A percentile compares a stretch with the other conserved stretches of the same genome.
Conservation (phyloP, 192 early-diverging fungal genomes). For the Kappamyces sp. region DNA sequence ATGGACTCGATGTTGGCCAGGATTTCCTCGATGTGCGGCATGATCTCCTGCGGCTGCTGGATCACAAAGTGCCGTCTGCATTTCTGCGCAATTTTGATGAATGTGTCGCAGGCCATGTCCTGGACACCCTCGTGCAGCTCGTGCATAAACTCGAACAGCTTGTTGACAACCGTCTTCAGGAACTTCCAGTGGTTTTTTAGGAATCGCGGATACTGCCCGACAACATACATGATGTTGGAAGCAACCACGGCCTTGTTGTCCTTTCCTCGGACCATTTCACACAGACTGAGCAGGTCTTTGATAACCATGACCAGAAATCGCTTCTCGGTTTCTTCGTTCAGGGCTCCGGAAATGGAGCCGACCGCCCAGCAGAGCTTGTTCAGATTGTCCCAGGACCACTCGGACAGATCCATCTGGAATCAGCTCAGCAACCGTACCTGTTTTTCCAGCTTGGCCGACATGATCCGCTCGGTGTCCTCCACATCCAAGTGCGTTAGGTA, state of each 20-base stretch:
- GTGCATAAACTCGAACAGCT: conserved; percentile 99
- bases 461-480: conserved; percentile 90
- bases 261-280: conserved; percentile 96
- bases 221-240: conserved; percentile 99
- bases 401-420: conserved; percentile 79
- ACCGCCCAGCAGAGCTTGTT: conserved; percentile 99
- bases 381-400: conserved; percentile 97
- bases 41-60: conserved; percentile 82
- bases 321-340: conserved; percentile 96
- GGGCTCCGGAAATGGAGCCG: conserved; percentile 95
- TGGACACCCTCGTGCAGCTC: conserved; percentile 95
- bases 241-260: conserved; percentile 99
- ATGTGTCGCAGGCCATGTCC: conserved; percentile 99
- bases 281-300: conserved; percentile 93
- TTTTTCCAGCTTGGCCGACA: conserved; percentile 83
- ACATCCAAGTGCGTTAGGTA: conserved; percentile 96
- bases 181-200: conserved; percentile 99
- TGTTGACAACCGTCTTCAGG: conserved; percentile 99
- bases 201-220: conserved; percentile 99
- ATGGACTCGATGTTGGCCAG: conserved; percentile 69
- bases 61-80: conserved; percentile 93
- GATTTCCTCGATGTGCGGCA: conserved; percentile 97
- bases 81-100: conserved; percentile 98
- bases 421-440: conserved; percentile 55
- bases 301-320: conserved; percentile 96